Base-by-base conservation (phyloP, 345 rosid genomes). In the Mallotus nudiflorus region DNA sequence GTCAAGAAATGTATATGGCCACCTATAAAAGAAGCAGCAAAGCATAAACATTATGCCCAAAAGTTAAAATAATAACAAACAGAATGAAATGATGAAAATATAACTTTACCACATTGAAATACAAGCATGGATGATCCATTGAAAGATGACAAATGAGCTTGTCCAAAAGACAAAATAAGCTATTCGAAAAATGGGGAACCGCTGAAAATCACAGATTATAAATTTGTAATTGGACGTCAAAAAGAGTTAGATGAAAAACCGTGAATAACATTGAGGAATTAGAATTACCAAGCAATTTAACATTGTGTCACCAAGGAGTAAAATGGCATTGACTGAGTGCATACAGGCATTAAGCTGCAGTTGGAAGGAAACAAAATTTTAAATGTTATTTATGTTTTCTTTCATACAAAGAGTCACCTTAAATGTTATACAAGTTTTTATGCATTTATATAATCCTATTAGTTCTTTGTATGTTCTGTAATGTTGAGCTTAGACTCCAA, bases 1-100 rank as follows among this genome's bases (percentile, higher is more conserved):
- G 81, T 92, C 96, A 25, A 92, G 92, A 79, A 95, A 90, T 33
- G 91, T 85, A 82, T 95, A 95, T 4, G 98, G 98, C 99, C 98
- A 95, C 97, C 98, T 94, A 73, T 39, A 66, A 57, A 25, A 42
- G 28, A 71, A 61, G 62, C n/a, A 39, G 42, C 33, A 59, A 58
- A 15, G 65, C 16, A 68, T 28, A 53, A 29, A 67, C 46, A 50
- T 15, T 25, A 52, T 68, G 20, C 57, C 60, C 55, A 33, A 61
- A 77, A 46, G 40, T 53, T 55, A 60, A 60, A 6, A 48, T 39
- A 50, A 8, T 33, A 12, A 24, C 12, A 42, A 59, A 8, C 25
- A 13, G 6, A 63, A 49, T 28, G 16, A 44, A 24, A 18, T n/a
- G 33, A 69, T 14, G 60, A 24, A 1, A 27, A 70, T 39, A 24